These are phyloP conservation scores for Chytriomyces sp. DNA, from an alignment of 192 early-diverging fungal genomes.

Conservation along the genomic window DNA sequence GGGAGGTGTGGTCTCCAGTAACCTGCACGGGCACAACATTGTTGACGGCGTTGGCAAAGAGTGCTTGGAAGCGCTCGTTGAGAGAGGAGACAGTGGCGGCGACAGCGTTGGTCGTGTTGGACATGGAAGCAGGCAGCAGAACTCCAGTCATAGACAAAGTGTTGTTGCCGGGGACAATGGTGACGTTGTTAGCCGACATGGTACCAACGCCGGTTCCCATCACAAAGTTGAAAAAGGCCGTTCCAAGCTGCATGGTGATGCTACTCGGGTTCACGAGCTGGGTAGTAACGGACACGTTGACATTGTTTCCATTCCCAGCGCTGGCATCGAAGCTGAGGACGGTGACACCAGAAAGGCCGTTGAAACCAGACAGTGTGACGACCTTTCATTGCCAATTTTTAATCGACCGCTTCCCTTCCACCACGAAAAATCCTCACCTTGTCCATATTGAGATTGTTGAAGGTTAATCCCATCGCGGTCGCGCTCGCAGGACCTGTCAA, in stretches of 20 bases:
- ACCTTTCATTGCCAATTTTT: no score
- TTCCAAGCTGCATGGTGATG: conserved; percentile 22
- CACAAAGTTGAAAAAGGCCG: conserved; percentile 1
- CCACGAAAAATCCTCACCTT: conserved; percentile 6
- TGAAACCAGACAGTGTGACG: no score
- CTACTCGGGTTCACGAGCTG: not conserved
- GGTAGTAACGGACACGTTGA: conserved; percentile 3
- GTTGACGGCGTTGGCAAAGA: no score
- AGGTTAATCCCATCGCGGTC: conserved; percentile 34
- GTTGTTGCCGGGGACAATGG: conserved; percentile 6
- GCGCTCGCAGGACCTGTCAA: conserved; percentile 14
- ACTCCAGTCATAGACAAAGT: not conserved
- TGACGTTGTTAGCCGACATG: conserved; percentile 3
- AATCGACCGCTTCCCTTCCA: no score
- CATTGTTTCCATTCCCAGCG: not conserved
- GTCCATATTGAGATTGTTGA: conserved; percentile 32
- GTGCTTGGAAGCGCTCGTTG: no score
- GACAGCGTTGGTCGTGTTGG: not conserved
- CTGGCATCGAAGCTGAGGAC: conserved; percentile 12
- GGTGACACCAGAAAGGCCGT: not conserved
- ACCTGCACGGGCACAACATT: conserved; percentile 16
- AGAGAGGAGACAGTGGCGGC: not conserved
- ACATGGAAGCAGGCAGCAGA: not conserved
- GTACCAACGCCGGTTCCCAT: not conserved
- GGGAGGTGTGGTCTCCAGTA: not conserved